Evolutionary conservation across 2,329 filamentous ascomycete genomes (phyloP).

Genomic region (Nakataea oryzae): DNA sequence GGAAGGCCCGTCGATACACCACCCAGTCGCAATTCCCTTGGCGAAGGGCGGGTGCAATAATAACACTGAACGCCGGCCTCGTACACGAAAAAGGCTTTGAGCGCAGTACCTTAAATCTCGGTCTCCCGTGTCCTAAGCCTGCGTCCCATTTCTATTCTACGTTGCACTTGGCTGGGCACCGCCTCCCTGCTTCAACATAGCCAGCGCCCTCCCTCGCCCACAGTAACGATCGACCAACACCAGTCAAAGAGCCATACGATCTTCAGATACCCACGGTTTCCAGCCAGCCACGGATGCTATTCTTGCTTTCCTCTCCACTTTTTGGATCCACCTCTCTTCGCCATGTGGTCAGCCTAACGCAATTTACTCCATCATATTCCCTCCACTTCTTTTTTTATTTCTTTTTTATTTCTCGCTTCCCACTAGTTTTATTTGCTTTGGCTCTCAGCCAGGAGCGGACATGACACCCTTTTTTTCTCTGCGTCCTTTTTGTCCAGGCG

Average conservation of each 20-base stretch:
- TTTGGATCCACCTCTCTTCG: no score
- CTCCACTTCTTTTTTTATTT: no score
- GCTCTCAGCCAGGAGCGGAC: neutral
- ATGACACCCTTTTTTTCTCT: neutral
- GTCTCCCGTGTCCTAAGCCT: neutral
- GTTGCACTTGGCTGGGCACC: no score
- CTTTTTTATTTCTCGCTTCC: no score
- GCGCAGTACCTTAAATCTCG: neutral
- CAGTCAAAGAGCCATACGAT: neutral
- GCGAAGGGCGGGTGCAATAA: neutral
- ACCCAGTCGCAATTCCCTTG: neutral
- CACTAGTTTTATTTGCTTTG: neutral
- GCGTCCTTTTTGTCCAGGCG: no score
- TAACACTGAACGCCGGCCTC: neutral
- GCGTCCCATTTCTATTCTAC: neutral
- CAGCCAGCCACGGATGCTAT: neutral
- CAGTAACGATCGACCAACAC: neutral
- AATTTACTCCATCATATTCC: no score
- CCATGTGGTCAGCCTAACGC: neutral
- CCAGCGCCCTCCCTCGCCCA: neutral
- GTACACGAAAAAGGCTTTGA: neutral
- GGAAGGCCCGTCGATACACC: constrained; percentile 2
- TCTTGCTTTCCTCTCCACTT: neutral
- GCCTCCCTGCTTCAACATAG: neutral
- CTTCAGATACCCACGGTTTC: neutral